Conservation (phyloP, 306 rosid genomes). For the Castanea sativa region DNA sequence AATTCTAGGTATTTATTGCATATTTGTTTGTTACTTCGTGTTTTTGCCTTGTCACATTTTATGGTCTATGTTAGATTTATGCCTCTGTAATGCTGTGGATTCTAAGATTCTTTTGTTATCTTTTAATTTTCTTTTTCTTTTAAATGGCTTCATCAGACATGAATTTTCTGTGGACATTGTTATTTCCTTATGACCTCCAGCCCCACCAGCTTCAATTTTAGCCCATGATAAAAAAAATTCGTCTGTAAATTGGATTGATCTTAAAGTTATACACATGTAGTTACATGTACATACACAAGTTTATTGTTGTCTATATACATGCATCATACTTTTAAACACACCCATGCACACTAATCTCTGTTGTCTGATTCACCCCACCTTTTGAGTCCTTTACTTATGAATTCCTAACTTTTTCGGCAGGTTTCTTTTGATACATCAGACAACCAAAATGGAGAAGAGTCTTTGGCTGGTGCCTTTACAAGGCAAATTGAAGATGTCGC, state of each 20-base stretch:
- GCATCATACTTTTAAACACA: neutral
- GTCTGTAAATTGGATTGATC: no score
- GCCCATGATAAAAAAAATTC: neutral
- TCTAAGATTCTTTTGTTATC: neutral
- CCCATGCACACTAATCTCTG: neutral
- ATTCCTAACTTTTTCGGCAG: conserved; percentile 25
- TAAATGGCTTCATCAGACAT: neutral
- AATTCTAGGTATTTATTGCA: neutral
- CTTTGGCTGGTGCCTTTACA: conserved; percentile 28
- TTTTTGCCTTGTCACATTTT: neutral
- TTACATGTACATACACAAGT: neutral
- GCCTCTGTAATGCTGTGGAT: neutral
- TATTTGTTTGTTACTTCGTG: neutral
- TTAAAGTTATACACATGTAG: neutral
- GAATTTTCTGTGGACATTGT: neutral
- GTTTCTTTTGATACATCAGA: conserved; percentile 28
- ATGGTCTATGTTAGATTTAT: neutral
- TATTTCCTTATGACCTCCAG: neutral
- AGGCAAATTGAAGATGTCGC: conserved; percentile 45
- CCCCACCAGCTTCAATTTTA: neutral
- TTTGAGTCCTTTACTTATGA: conserved; percentile 12
- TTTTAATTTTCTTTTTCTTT: neutral
- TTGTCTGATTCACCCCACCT: conserved; percentile 5
- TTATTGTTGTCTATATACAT: neutral
- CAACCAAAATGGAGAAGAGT: conserved; percentile 47